Evolutionary conservation across 345 rosid species (phyloP).

Genomic region (Rhizophora apiculata): DNA sequence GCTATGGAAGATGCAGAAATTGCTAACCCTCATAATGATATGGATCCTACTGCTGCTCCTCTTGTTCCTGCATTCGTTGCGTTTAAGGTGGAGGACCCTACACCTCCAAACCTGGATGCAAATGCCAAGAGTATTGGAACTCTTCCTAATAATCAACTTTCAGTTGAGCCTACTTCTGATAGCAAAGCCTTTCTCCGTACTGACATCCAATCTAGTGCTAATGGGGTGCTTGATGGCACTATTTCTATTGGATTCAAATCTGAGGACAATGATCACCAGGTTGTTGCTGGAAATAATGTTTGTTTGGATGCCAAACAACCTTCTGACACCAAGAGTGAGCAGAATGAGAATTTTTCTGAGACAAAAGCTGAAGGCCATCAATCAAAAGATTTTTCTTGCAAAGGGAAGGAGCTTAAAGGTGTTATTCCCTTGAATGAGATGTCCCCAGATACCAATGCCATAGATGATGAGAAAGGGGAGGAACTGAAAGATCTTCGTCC

Average conservation of each 20-base stretch:
- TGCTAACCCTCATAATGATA: neutral
- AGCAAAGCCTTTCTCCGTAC: neutral
- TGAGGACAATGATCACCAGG: constrained; percentile 7
- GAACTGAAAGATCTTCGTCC: neutral
- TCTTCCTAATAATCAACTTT: neutral
- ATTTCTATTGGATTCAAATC: constrained; percentile 8
- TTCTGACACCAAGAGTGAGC: neutral
- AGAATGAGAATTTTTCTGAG: neutral
- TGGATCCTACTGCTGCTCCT: neutral
- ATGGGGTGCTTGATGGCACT: constrained; percentile 1
- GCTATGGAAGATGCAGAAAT: neutral
- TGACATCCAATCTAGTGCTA: neutral
- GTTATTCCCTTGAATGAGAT: neutral
- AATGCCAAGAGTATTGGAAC: constrained; percentile 2
- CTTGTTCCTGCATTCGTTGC: neutral
- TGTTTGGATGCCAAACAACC: constrained; percentile 16
- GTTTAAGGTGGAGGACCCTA: neutral
- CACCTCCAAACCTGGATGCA: neutral
- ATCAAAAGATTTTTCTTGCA: neutral
- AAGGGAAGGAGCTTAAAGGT: neutral
- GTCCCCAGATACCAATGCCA: neutral
- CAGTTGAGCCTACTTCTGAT: neutral
- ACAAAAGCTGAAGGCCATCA: neutral
- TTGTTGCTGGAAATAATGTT: constrained; percentile 4
- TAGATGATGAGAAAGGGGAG: constrained; percentile 6